Evolutionary conservation across 352 stramenopile genomes (phyloP).

Genomic region (Pythium inflatum): DNA sequence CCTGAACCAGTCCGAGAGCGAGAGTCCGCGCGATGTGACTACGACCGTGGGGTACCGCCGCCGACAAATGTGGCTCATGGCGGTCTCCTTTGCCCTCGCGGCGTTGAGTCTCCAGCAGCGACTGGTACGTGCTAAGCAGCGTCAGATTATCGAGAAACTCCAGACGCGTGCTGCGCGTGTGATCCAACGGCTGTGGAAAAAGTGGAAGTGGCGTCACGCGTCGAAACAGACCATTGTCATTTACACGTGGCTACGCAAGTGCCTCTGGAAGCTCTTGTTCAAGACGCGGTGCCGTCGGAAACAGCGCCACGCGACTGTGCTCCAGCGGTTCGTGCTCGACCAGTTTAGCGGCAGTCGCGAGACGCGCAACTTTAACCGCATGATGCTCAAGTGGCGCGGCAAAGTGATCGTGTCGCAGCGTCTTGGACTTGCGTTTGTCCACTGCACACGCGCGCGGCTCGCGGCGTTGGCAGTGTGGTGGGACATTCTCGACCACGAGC

Average conservation of each 20-base stretch:
- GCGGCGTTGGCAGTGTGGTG: constrained; percentile 62
- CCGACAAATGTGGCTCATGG: constrained; percentile 60
- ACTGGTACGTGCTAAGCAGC: constrained; percentile 43
- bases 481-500: constrained; percentile 68
- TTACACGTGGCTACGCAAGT: constrained; percentile 73
- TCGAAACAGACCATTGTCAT: constrained; percentile 66
- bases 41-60: constrained; percentile 40
- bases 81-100: constrained; percentile 44
- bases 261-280: constrained; percentile 73
- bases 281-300: constrained; percentile 50
- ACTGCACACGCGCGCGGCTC: constrained; percentile 60
- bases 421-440: constrained; percentile 51
- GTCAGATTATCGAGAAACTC: constrained; percentile 37
- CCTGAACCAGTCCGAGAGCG: constrained; percentile 23
- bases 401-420: constrained; percentile 78
- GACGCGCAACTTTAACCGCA: constrained; percentile 71
- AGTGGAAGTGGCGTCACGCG: constrained; percentile 63
- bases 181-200: constrained; percentile 67
- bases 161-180: constrained; percentile 45
- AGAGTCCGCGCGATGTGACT: constrained; percentile 38
- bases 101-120: constrained; percentile 41
- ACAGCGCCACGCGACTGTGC: constrained; percentile 36
- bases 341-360: constrained; percentile 59
- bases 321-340: constrained; percentile 67
- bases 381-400: constrained; percentile 74